Evolutionary conservation across 1,284 basidiomycete genomes (phyloP).

Genomic region (Cryptococcus amylolentus): DNA sequence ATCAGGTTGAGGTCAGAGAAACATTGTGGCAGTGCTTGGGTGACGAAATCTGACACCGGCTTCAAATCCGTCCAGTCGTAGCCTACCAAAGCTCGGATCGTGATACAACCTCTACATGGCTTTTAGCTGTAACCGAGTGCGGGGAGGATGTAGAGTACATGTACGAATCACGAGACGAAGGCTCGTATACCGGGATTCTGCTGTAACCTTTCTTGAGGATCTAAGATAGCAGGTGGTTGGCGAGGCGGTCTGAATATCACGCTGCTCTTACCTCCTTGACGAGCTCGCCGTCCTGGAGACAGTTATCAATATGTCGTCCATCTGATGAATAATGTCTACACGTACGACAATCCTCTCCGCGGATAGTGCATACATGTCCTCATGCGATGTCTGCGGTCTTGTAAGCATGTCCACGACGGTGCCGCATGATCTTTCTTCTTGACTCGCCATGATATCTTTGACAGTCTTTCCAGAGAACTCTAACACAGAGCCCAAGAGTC

Average conservation of each 20-base stretch:
- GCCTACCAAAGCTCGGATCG: constrained; percentile 58
- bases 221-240: constrained; percentile 7
- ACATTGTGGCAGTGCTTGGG: constrained; percentile 69
- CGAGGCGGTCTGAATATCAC: too few relatives aligned
- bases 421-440: neutral
- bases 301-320: neutral
- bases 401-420: neutral
- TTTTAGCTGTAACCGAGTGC: neutral
- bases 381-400: constrained; percentile 45
- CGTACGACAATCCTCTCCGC: constrained; percentile 50
- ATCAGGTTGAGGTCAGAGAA: constrained; percentile 52
- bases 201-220: constrained; percentile 59
- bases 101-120: constrained; percentile 3
- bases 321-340: neutral
- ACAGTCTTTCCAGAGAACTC: constrained; percentile 79
- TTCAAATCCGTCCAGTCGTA: constrained; percentile 77
- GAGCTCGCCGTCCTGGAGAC: constrained; percentile 54
- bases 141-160: constrained; percentile 3
- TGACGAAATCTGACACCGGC: constrained; percentile 65
- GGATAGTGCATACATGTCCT: constrained; percentile 51
- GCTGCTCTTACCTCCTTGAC: constrained; percentile 61
- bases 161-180: constrained; percentile 57
- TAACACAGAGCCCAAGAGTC: constrained; percentile 76
- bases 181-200: constrained; percentile 81
- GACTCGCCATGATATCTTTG: constrained; percentile 64